These are phyloP conservation scores for Fraxinus platypoda DNA, from an alignment of 305 asterid species.

Conservation along the genomic window DNA sequence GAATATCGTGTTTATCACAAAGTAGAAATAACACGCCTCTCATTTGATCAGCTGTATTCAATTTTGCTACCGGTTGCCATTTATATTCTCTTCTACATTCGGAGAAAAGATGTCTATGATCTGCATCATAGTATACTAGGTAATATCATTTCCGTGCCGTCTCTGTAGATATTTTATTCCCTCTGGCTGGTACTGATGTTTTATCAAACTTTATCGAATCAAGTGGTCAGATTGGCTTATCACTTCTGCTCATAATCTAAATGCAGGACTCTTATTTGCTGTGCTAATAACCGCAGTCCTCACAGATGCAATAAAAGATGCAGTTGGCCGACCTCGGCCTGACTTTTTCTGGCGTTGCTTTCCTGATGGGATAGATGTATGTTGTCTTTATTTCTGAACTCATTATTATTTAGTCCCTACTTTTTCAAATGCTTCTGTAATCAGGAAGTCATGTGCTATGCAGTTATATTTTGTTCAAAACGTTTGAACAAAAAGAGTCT, in stretches of 20 bases:
- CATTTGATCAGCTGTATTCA: conserved; percentile 55
- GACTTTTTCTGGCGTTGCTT: conserved; percentile 92
- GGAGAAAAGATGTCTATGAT: conserved; percentile 72
- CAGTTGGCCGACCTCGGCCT: conserved; percentile 80
- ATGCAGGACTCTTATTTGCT: conserved; percentile 72
- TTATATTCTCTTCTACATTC: conserved; percentile 55
- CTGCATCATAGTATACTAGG: conserved; percentile 72
- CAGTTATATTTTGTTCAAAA: neutral
- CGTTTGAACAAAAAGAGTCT: neutral
- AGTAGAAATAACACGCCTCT: neutral
- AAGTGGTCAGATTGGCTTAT: conserved; percentile 1
- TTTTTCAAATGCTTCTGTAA: neutral
- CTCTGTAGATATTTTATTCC: neutral
- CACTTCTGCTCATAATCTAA: conserved; percentile 1
- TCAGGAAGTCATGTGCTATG: neutral
- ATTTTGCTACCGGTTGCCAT: conserved; percentile 59
- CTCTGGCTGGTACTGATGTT: neutral
- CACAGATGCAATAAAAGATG: conserved; percentile 77
- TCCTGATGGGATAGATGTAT: conserved; percentile 74
- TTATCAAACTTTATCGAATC: neutral
- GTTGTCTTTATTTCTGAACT: neutral
- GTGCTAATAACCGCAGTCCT: conserved; percentile 70
- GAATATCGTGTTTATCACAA: neutral
- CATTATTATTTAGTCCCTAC: neutral
- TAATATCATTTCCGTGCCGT: conserved; percentile 16